A percentile compares a stretch with the other conserved stretches of the same genome.
Conservation (phyloP, 805 yeast species). For the Alloascoidea hylecoeti region DNA sequence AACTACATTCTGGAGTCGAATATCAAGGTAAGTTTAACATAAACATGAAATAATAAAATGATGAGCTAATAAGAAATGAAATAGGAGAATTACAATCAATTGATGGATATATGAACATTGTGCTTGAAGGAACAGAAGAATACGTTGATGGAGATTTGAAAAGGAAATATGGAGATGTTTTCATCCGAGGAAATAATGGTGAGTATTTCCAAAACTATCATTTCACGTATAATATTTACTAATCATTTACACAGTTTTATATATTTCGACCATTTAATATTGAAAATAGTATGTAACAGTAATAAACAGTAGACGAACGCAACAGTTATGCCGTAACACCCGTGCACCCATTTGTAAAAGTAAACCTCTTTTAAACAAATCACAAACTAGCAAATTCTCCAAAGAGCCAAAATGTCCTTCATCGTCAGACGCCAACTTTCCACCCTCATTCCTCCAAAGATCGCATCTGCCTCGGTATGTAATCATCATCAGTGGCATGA, state of each 20-base stretch:
- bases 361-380: too few species aligned
- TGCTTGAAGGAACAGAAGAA: slow-evolving; percentile 68
- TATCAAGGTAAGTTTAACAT: slow-evolving; percentile 39
- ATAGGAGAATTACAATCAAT: slow-evolving; percentile 60
- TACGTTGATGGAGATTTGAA: slow-evolving; percentile 31
- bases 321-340: too few species aligned
- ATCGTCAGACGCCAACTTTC: slow-evolving; percentile 87
- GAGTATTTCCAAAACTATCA: slow-evolving; percentile 19
- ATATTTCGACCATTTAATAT: slow-evolving; percentile 15
- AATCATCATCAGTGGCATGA: neutral
- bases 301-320: too few species aligned
- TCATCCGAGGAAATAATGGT: slow-evolving; percentile 81
- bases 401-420: slow-evolving; percentile 63
- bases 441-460: slow-evolving; percentile 96
- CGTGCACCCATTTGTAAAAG: too few species aligned
- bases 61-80: slow-evolving; percentile 9
- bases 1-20: slow-evolving; percentile 75
- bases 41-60: neutral
- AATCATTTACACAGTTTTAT: slow-evolving; percentile 10
- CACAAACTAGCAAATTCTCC: too few species aligned
- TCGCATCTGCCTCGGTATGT: slow-evolving; percentile 87
- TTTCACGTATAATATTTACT: slow-evolving; percentile 3
- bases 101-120: slow-evolving; percentile 95
- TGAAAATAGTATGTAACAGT: too few species aligned
- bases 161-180: slow-evolving; percentile 59